phyloP scores from a whole-genome alignment of 2,329 filamentous ascomycete species.

The Ophiostoma piceae region DNA sequence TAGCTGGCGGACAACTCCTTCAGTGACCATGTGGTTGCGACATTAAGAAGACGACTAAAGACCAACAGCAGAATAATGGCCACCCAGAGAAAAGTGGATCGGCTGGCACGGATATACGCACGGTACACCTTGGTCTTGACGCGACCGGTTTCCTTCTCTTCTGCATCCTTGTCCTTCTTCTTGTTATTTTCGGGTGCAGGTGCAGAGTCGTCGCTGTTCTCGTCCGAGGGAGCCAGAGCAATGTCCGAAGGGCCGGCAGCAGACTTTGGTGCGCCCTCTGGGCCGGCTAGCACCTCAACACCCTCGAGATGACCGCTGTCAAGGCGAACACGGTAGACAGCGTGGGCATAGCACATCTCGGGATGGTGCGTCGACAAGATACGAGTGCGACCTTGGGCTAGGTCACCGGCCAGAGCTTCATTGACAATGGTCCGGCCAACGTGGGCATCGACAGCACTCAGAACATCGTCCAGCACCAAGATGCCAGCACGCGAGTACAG shows the following conservation, averaged over 20 bases:
- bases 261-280: not conserved
- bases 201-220: not conserved
- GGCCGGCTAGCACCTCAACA: slow-evolving; percentile 14
- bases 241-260: not conserved
- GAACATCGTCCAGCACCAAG: slow-evolving; percentile 45
- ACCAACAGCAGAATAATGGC: slow-evolving; percentile 30
- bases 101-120: slow-evolving; percentile 34
- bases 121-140: slow-evolving; percentile 36
- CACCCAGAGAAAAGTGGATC: slow-evolving; percentile 31
- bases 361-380: slow-evolving; percentile 56
- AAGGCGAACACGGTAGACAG: slow-evolving; percentile 33
- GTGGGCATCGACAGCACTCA: slow-evolving; percentile 46
- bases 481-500: slow-evolving; percentile 43
- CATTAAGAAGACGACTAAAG: slow-evolving; percentile 28
- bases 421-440: slow-evolving; percentile 46
- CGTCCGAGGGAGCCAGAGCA: not conserved
- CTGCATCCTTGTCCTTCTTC: slow-evolving; percentile 28
- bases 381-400: slow-evolving; percentile 50
- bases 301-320: slow-evolving; percentile 31
- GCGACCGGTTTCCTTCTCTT: slow-evolving; percentile 32
- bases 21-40: slow-evolving; percentile 34
- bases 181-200: not conserved
- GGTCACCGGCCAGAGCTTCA: slow-evolving; percentile 47
- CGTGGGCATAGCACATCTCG: slow-evolving; percentile 33
- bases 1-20: slow-evolving; percentile 34